These are phyloP conservation scores for Collybia nuda DNA, from an alignment of 768 basidiomycete species.

Conservation along the genomic window DNA sequence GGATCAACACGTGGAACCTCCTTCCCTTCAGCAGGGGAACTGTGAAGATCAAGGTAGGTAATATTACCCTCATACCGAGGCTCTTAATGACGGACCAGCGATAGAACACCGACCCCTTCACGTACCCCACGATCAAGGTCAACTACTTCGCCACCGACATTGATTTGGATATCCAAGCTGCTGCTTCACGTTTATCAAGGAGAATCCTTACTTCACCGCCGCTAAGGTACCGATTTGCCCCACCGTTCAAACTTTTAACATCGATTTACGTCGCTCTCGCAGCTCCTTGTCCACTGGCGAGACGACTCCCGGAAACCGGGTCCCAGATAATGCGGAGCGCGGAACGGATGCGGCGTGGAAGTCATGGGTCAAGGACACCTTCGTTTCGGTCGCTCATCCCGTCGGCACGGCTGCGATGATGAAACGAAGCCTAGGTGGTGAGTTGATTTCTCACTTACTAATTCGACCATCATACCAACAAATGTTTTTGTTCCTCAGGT, in stretches of 20 bases:
- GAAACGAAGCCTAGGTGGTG: conserved; percentile 35
- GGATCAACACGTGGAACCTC: conserved; percentile 52
- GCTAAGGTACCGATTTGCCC: conserved; percentile 27
- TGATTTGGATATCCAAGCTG: conserved; percentile 51
- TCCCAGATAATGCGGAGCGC: conserved; percentile 41
- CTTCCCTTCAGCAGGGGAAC: conserved; percentile 55
- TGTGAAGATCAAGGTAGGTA: conserved; percentile 42
- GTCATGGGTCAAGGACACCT: conserved; percentile 42
- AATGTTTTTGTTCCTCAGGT: conserved; percentile 28
- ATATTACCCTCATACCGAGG: not conserved
- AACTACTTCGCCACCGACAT: conserved; percentile 51
- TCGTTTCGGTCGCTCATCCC: conserved; percentile 47
- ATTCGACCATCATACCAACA: not conserved
- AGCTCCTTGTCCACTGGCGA: conserved; percentile 41
- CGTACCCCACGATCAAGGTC: conserved; percentile 42
- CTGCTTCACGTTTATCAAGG: conserved; percentile 43
- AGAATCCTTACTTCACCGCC: conserved; percentile 40
- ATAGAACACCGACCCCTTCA: conserved; percentile 48
- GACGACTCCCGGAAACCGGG: conserved; percentile 36
- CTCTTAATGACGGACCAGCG: not conserved
- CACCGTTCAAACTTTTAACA: not conserved
- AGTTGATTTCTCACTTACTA: conserved; percentile 4
- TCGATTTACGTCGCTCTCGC: not conserved
- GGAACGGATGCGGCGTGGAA: conserved; percentile 47
- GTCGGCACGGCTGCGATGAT: conserved; percentile 49